A percentile compares a stretch with the other conserved stretches of the same genome.
phyloP scores from a whole-genome alignment of 1,139 yeast genomes.

The Magnusiomyces paraingens region DNA sequence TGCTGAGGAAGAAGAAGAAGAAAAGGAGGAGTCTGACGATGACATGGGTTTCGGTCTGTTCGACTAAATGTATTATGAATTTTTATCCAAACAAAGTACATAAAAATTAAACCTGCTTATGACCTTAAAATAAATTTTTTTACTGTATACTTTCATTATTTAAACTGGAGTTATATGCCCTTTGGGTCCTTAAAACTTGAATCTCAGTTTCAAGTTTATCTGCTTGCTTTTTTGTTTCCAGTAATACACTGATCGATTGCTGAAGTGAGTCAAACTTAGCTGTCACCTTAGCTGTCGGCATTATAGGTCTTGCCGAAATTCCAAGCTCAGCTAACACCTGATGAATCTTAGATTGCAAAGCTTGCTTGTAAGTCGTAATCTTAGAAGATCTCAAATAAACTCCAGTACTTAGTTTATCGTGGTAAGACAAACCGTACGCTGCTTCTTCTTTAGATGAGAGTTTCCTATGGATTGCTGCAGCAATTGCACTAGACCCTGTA shows the following conservation, averaged over 20 bases:
- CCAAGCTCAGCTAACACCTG: conserved; percentile 74
- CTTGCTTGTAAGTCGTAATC: conserved; percentile 53
- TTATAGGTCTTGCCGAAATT: conserved; percentile 68
- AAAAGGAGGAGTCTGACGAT: conserved; percentile 30
- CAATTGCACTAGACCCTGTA: conserved; percentile 32
- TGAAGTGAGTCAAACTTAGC: conserved; percentile 72
- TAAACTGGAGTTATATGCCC: conserved; percentile 4
- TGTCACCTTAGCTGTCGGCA: conserved; percentile 82
- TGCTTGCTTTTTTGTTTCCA: conserved; percentile 79
- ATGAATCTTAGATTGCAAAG: conserved; percentile 70
- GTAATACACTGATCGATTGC: conserved; percentile 61
- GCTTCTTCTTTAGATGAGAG: conserved; percentile 75
- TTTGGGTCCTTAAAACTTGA: conserved; percentile 43
- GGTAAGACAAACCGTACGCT: conserved; percentile 78
- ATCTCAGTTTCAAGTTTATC: conserved; percentile 85
- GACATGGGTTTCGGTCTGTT: conserved; percentile 38
- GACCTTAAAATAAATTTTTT: neutral
- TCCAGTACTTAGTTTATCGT: conserved; percentile 71
- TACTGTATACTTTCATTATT: too few species aligned
- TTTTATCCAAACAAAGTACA: neutral
- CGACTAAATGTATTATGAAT: conserved; percentile 23
- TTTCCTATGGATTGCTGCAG: conserved; percentile 43
- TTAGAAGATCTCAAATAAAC: conserved; percentile 73
- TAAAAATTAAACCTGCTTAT: neutral
- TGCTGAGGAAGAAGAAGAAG: conserved; percentile 48